Conservation (phyloP, 2,329 filamentous ascomycete genomes). For the Huntiella abstrusa region DNA sequence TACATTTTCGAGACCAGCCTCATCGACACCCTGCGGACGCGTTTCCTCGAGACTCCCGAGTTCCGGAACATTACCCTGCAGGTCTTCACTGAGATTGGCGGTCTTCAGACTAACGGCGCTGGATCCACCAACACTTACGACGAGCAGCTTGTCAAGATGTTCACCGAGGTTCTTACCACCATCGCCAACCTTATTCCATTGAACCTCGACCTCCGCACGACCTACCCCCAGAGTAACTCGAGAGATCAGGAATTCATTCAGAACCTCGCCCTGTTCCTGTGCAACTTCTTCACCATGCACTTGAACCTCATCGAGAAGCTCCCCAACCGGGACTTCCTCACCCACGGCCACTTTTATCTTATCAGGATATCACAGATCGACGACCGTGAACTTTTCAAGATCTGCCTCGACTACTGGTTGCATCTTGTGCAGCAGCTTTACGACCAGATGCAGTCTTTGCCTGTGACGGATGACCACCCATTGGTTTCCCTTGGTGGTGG, state of each 20-base stretch:
- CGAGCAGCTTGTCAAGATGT: slow-evolving; percentile 94
- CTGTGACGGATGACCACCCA: slow-evolving; percentile 82
- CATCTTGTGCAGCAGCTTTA: slow-evolving; percentile 96
- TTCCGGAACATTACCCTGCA: slow-evolving; percentile 96
- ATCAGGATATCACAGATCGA: slow-evolving; percentile 98
- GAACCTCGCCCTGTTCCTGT: slow-evolving; percentile 86
- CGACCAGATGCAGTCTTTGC: slow-evolving; percentile 95
- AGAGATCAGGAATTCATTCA: slow-evolving; percentile 95
- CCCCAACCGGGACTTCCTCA: slow-evolving; percentile 84
- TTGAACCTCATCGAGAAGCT: slow-evolving; percentile 85
- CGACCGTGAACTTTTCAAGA: slow-evolving; percentile 98
- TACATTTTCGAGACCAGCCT: slow-evolving; percentile 98
- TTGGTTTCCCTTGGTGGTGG: slow-evolving; percentile 58
- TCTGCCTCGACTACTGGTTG: slow-evolving; percentile 97
- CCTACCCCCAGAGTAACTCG: slow-evolving; percentile 79
- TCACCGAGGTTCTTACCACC: slow-evolving; percentile 84
- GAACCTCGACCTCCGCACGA: slow-evolving; percentile 72
- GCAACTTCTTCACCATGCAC: slow-evolving; percentile 92
- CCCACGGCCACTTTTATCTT: slow-evolving; percentile 92
- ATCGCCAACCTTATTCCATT: slow-evolving; percentile 89
- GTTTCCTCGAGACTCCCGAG: slow-evolving; percentile 82
- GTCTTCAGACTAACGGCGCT: slow-evolving; percentile 62
- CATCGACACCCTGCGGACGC: slow-evolving; percentile 80
- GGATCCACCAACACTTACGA: slow-evolving; percentile 59
- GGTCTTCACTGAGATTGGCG: slow-evolving; percentile 91